Percentiles rank a stretch among this genome's conserved stretches.
Conservation (phyloP, 1,139 yeast genomes). For the Citeromyces siamensis region DNA sequence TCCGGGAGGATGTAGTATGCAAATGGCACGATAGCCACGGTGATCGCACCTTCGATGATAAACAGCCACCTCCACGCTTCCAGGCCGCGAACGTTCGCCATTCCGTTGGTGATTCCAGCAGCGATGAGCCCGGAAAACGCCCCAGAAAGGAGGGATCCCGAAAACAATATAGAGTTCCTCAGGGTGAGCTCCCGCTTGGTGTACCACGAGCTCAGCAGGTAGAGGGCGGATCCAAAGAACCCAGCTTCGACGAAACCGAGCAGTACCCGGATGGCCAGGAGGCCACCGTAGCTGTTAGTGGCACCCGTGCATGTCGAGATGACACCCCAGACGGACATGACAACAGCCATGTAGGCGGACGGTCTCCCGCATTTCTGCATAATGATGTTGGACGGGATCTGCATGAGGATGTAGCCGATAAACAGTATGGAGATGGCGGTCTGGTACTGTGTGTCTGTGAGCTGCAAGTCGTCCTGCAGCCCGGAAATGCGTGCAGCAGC, state of each 20-base stretch:
- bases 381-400: conserved; percentile 1
- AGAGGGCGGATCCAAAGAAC: conserved; percentile 35
- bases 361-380: conserved; percentile 1
- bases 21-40: conserved; percentile 9
- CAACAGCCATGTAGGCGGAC: not conserved
- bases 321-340: conserved; percentile 5
- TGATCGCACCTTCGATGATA: conserved; percentile 27
- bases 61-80: conserved; percentile 35
- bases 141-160: conserved; percentile 55
- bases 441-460: conserved; percentile 3
- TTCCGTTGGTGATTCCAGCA: conserved; percentile 6
- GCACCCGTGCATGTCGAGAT: conserved; percentile 2
- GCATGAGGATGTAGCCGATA: conserved; percentile 1
- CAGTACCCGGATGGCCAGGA: conserved; percentile 9
- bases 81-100: conserved; percentile 21
- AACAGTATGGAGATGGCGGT: not conserved
- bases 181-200: conserved; percentile 32
- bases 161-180: conserved; percentile 42
- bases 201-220: conserved; percentile 38
- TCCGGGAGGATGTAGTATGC: conserved; percentile 9
- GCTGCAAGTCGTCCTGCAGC: not conserved
- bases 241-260: conserved; percentile 26
- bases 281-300: conserved; percentile 8
- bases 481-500: conserved; percentile 1
- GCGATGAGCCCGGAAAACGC: conserved; percentile 60